Base-by-base conservation (phyloP, 345 rosid genomes). In the Excoecaria cochinchinensis region DNA sequence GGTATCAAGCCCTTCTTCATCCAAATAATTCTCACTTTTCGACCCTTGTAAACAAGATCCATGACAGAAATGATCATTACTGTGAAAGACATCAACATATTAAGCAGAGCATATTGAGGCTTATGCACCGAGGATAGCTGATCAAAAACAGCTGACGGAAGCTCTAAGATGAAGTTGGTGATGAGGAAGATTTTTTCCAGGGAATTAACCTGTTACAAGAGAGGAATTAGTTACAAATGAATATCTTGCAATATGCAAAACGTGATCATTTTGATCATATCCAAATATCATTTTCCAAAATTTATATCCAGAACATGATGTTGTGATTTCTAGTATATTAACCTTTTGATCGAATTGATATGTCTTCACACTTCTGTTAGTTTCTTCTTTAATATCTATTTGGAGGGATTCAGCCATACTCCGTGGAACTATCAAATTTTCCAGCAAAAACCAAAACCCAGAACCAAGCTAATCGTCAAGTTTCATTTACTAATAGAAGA, bases 71-170 rank as follows among this genome's bases (percentile, higher is more conserved):
- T 42, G 4, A 66, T 2, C 13, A 55, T 38, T 60, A 71, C 69
- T 38, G n/a, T 21, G 36, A 39, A 72, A 36, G 83, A 67, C n/a
- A 72, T 48, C 31, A 80, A 40, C 79, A 76, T 66, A 19, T 51
- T 70, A 40, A 71, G 22, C 24, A 76, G 50, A 14, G 70, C 77
- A 39, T 44, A 67, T 0, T 9, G 25, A 51, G 70, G 77, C 51
- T 59, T 64, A 7, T 67, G 39, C 39, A 25, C 42, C 0, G 70
- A 71, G 19, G 83, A 76, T 17, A 76, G 57, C 63, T 71, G 73
- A 47, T 71, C 69, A 31, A 80, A 76, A 42, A 70, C 69, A 14
- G 58, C 70, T 5, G 79, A 66, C 22, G 67, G 73, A 24, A 71
- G 65, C 66, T 76, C 74, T 3, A 72, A 53, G 10, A 72, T 16